A percentile compares a stretch with the other conserved stretches of the same genome.
Evolutionary conservation across 352 stramenopile species (phyloP).

Genomic region (Pythium volutum): DNA sequence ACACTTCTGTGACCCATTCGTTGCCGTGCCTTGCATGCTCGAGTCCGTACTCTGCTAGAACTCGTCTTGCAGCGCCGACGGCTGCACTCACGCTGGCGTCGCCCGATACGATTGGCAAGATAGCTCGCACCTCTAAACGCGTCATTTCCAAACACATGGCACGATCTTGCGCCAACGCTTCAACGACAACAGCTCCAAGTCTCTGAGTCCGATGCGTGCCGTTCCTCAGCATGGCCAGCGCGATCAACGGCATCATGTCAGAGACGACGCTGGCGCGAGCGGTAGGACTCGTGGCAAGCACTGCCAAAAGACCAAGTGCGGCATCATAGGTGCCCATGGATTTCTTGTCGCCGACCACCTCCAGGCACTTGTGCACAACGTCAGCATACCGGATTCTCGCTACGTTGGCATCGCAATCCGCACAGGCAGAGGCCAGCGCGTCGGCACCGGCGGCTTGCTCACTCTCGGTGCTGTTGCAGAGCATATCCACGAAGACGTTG

Average conservation of each 20-base stretch:
- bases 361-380: not conserved
- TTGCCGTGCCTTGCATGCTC: too few relatives aligned
- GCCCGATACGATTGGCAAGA: not conserved
- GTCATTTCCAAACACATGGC: not conserved
- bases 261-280: not conserved
- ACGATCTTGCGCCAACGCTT: not conserved
- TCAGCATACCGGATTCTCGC: not conserved
- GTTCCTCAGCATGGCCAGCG: not conserved
- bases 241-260: not conserved
- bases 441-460: not conserved
- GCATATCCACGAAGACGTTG: not conserved
- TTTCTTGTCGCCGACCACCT: not conserved
- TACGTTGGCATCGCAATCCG: not conserved
- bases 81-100: not conserved
- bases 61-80: not conserved
- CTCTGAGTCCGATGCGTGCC: not conserved
- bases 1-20: too few relatives aligned
- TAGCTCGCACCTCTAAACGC: not conserved
- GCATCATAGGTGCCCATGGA: not conserved
- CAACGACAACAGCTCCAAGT: not conserved
- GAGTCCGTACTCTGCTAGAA: too few relatives aligned
- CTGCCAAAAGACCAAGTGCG: not conserved
- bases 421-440: not conserved
- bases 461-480: not conserved
- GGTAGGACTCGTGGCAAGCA: not conserved